Percentiles rank a stretch among this genome's conserved stretches.
Evolutionary conservation across 768 basidiomycete species (phyloP).

Genomic region (Tricholoma saponaceum): DNA sequence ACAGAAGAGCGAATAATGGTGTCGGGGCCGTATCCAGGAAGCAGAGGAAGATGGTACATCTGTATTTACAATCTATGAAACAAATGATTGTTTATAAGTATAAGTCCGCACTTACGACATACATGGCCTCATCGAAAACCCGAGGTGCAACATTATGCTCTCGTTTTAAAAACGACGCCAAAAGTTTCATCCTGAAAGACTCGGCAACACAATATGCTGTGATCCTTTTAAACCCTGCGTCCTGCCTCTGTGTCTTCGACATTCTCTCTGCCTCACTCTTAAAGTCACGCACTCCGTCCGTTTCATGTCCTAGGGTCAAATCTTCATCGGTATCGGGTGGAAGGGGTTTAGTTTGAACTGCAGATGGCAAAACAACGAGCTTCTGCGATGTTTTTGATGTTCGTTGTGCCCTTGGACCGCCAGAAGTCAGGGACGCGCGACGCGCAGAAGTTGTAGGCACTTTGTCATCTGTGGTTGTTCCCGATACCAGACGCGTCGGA

Average conservation of each 20-base stretch:
- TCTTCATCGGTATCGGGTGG: constrained; percentile 42
- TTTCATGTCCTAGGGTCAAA: constrained; percentile 58
- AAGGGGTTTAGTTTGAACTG: constrained; percentile 80
- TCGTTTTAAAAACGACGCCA: constrained; percentile 83
- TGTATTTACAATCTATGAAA: constrained; percentile 29
- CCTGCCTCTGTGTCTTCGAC: constrained; percentile 80
- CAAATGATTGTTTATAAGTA: too few species aligned
- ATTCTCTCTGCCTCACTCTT: constrained; percentile 87
- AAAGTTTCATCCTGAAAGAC: constrained; percentile 75
- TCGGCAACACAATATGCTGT: constrained; percentile 91
- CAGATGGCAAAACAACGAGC: constrained; percentile 86
- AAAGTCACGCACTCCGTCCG: constrained; percentile 68
- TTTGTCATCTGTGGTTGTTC: constrained; percentile 19
- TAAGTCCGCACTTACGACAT: constrained; percentile 59
- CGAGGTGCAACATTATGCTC: constrained; percentile 89
- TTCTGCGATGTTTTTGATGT: constrained; percentile 91
- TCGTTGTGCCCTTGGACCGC: constrained; percentile 57
- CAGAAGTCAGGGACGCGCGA: constrained; percentile 35
- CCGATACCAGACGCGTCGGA: constrained; percentile 25
- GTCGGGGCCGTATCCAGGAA: constrained; percentile 86
- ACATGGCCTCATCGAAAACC: constrained; percentile 90
- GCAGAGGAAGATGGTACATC: constrained; percentile 90
- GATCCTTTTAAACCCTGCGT: constrained; percentile 75
- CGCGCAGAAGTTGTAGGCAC: constrained; percentile 20
- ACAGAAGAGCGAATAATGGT: constrained; percentile 84